Evolutionary conservation across 305 asterid genomes (phyloP), one percentile per base, ranked within the genome.

Genomic region (Solanum aculeatissimum): DNA sequence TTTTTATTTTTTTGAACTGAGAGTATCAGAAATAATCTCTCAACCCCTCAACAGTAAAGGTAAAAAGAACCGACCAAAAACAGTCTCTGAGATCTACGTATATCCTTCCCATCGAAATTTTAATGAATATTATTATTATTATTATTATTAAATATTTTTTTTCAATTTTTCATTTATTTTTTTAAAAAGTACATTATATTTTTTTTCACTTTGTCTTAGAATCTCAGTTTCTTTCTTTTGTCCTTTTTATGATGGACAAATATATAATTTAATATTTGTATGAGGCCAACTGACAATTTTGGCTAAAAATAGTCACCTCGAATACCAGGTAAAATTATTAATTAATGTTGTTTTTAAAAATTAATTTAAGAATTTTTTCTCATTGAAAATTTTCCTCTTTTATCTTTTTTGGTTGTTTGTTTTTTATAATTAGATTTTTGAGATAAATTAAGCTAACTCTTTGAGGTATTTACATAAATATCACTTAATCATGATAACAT

Each of bases 221-320:
- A 78, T 29, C 83, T 78, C 32, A 29, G 83, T 78, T 53, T 78
- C 83, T 13, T 53, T 78, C 3, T 19, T 53, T 11, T 51, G 29
- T 51, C 27, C 4, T 77, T 53, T 75, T 23, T 74, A 47, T 49
- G 81, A 47, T 75, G 42, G 42, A 29, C 45, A 15, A 49, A 74
- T 72, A 25, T 69, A 38, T 38, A 69, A 14, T 71, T n/a, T 12
- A 42, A 14, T 25, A 18, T 75, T 29, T 18, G 62, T 75, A 49
- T 49, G 42, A 75, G 16, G 45, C 63, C 15, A 49, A 21, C 54
- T 70, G 81, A 75, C 62, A 15, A 75, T 25, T 29, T 65, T 65
- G 43, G 81, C 63, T 27, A 75, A 49, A 75, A 49, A 75, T 27
- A 49, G 81, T 14, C 81, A 45, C 81, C 21, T 45, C 81, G 5